phyloP scores from a whole-genome alignment of 495 filamentous ascomycete genomes.

The Tirmania nivea region DNA sequence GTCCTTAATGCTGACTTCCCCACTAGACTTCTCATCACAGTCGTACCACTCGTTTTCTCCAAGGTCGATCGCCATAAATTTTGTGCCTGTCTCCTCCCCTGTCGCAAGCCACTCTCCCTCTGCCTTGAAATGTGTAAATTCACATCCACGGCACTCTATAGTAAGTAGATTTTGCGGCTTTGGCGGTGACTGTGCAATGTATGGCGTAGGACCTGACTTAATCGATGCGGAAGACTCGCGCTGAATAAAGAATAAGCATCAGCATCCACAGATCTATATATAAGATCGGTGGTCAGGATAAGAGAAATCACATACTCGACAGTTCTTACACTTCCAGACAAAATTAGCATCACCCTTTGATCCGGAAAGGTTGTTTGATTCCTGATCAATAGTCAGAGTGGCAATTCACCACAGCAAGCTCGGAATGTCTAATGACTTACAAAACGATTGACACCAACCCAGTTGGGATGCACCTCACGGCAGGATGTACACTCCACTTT shows the following conservation, averaged over 20 bases:
- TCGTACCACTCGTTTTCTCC: slow-evolving; percentile 78
- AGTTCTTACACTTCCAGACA: slow-evolving; percentile 92
- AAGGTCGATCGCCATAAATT: slow-evolving; percentile 62
- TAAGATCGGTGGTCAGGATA: background rate
- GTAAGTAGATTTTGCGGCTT: slow-evolving; percentile 57
- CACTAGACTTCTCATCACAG: slow-evolving; percentile 52
- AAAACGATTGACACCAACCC: slow-evolving; percentile 68
- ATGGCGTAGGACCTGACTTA: slow-evolving; percentile 44
- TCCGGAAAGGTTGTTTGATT: slow-evolving; percentile 64
- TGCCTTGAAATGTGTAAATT: slow-evolving; percentile 73
- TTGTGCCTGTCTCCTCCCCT: slow-evolving; percentile 52
- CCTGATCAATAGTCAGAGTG: slow-evolving; percentile 28
- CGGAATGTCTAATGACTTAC: slow-evolving; percentile 29
- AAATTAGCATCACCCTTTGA: slow-evolving; percentile 93
- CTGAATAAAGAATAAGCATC: slow-evolving; percentile 18
- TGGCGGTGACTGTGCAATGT: slow-evolving; percentile 43
- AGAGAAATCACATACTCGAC: slow-evolving; percentile 30
- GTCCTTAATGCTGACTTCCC: slow-evolving; percentile 81
- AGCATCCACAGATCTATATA: background rate
- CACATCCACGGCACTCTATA: slow-evolving; percentile 82
- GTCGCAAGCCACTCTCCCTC: slow-evolving; percentile 86
- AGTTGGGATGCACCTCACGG: slow-evolving; percentile 73
- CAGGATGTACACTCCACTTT: slow-evolving; percentile 92
- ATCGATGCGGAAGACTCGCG: slow-evolving; percentile 48
- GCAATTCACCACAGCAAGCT: too few relatives aligned